These are phyloP conservation scores for Globisporangium canariense DNA, from an alignment of 352 stramenopile genomes.

Conservation along the genomic window DNA sequence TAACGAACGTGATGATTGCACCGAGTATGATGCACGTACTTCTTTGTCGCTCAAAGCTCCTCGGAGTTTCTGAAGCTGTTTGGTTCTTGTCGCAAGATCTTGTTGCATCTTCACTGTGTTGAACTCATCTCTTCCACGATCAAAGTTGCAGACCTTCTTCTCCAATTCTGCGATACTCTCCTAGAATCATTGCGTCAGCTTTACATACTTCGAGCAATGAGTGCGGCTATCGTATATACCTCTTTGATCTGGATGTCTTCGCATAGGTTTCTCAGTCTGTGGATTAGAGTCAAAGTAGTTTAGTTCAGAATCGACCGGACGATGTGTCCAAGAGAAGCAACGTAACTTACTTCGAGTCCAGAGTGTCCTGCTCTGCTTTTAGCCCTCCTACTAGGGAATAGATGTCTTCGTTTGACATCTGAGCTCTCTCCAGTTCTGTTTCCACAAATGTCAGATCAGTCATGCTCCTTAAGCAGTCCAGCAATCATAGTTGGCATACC, in stretches of 20 bases:
- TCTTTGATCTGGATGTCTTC: conserved; percentile 27
- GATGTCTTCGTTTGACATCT: conserved; percentile 49
- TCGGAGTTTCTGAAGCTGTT: conserved; percentile 5
- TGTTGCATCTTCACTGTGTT: conserved; percentile 10
- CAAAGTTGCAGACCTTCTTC: conserved; percentile 19
- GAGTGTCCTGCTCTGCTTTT: conserved; percentile 22
- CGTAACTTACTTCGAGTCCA: conserved; percentile 27
- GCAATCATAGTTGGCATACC: conserved; percentile 16
- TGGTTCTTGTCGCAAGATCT: conserved; percentile 9
- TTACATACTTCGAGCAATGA: neutral
- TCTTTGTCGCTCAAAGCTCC: conserved; percentile 14
- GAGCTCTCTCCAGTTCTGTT: conserved; percentile 39
- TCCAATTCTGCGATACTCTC: conserved; percentile 29
- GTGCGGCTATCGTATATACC: conserved; percentile 11
- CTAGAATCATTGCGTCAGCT: conserved; percentile 22
- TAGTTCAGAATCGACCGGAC: neutral
- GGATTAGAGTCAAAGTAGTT: neutral
- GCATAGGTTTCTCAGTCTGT: conserved; percentile 30
- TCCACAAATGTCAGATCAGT: neutral
- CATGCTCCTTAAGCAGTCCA: neutral
- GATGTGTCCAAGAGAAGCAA: neutral
- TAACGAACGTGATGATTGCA: neutral
- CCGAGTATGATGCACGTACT: neutral
- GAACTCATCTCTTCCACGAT: conserved; percentile 7
- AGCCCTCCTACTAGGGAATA: conserved; percentile 31